A percentile compares a stretch with the other conserved stretches of the same genome.
Evolutionary conservation across 495 filamentous ascomycete genomes (phyloP).

Genomic region (Aspergillus diversus): DNA sequence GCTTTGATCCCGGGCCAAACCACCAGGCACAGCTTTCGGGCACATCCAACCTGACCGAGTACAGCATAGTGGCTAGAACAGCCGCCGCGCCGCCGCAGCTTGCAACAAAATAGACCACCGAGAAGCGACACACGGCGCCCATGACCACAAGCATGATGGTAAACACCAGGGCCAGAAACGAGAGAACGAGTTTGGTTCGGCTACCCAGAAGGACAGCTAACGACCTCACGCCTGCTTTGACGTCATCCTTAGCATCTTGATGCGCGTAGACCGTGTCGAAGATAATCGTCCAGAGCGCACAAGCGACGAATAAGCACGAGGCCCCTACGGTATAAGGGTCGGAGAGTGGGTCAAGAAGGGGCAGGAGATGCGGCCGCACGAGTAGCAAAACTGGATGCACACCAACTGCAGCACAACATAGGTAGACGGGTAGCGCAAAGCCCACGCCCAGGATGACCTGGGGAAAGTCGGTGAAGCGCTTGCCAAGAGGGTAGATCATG

Average conservation of each 20-base stretch:
- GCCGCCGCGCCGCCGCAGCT: conserved; percentile 1
- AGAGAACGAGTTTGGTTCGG: conserved; percentile 7
- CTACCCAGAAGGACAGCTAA: conserved; percentile 35
- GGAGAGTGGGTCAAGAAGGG: too few relatives aligned
- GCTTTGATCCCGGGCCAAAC: conserved; percentile 12
- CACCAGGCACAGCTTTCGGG: conserved; percentile 20
- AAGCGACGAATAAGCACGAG: conserved; percentile 25
- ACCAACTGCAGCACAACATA: conserved; percentile 6
- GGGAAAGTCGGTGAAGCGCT: conserved; percentile 35
- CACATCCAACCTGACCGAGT: conserved; percentile 1
- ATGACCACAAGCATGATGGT: not conserved
- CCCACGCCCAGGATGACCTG: conserved; percentile 37
- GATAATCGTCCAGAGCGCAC: conserved; percentile 45
- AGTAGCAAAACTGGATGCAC: not conserved
- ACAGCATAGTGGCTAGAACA: conserved; percentile 10
- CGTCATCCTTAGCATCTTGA: conserved; percentile 48
- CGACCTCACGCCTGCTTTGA: conserved; percentile 41
- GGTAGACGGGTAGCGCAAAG: conserved; percentile 7
- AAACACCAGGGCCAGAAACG: not conserved
- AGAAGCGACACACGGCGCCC: not conserved
- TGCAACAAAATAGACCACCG: conserved; percentile 13
- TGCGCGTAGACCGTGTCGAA: conserved; percentile 54
- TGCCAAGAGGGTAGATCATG: conserved; percentile 19
- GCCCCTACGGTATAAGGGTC: not conserved
- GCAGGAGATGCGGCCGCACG: too few relatives aligned